Evolutionary conservation across 2,329 filamentous ascomycete species (phyloP), one percentile per base, ranked within the genome.

Genomic region (Didymella pomorum): DNA sequence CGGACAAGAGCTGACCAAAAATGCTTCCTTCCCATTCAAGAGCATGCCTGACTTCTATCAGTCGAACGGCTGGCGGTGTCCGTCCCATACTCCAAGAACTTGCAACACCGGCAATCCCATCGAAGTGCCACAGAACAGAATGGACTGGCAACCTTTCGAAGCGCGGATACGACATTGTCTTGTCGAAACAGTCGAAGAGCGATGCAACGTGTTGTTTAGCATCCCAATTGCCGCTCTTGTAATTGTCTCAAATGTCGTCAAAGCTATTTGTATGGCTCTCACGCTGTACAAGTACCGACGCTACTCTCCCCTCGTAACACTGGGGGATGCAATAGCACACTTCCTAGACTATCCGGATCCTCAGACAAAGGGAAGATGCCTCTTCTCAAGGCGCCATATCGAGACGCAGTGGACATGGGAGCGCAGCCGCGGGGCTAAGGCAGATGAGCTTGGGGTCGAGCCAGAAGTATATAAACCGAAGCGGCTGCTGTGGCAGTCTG

Each of bases 161-260:
- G 49, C 23, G 6, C 42, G 45, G 2, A 33, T 66, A 11, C 10
- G 46, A 8, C 62, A 71, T 35, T 76, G 71, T 46, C 25, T 73
- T 2, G 59, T 61, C 23, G 52, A 70, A 46, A 26, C 46, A 9
- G 59, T 61, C 0, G 45, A 64, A 2, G 69, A 73, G 31, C 35
- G 56, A 1, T 55, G 52, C 12, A 49, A 25, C 9, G n/a, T 56
- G 23, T 18, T 28, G 1, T 56, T 56, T 39, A 56, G 45, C 21
- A 4, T 50, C 0, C 23, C 10, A 5, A 50, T 56, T 39, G 52
- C 52, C 8, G 16, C 11, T 16, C n/a, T 56, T 11, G 47, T 56
- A 6, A 11, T 56, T 2, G n/a, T 25, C 4, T 46, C 47, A 0
- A 56, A 56, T 14, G 3, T 51, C 9, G 39, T 51, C 18, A 56